Conservation (phyloP, 805 yeast species). For the Starmerella cellae region DNA sequence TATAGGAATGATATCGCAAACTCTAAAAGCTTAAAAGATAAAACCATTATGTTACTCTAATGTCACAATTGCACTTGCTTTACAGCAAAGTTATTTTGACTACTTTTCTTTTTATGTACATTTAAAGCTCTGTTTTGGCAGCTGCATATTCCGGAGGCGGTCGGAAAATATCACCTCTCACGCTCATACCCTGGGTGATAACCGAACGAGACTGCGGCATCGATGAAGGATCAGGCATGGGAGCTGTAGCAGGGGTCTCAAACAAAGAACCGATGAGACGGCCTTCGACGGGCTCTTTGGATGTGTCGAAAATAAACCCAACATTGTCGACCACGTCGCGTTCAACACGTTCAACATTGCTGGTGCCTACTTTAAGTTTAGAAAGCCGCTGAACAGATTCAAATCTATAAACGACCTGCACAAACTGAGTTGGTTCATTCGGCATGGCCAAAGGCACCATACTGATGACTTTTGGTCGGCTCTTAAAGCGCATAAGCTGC, state of each 20-base stretch:
- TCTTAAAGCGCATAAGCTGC: conserved; percentile 60
- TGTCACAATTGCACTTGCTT: too few species aligned
- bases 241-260: conserved; percentile 33
- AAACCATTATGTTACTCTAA: too few species aligned
- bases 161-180: conserved; percentile 30
- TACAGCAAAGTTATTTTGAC: too few species aligned
- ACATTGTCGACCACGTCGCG: conserved; percentile 48
- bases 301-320: conserved; percentile 48
- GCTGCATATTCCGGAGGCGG: conserved; percentile 23
- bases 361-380: conserved; percentile 34
- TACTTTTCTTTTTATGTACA: too few species aligned
- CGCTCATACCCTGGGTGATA: conserved; percentile 27
- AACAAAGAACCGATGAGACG: conserved; percentile 55
- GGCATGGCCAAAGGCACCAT: conserved; percentile 56
- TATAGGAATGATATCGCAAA: too few species aligned
- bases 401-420: conserved; percentile 51
- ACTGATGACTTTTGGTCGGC: conserved; percentile 57
- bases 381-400: conserved; percentile 49
- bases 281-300: conserved; percentile 38
- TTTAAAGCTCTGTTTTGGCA: conserved; percentile 3
- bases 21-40: too few species aligned
- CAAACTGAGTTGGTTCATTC: conserved; percentile 39
- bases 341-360: conserved; percentile 35
- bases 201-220: conserved; percentile 21
- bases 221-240: conserved; percentile 25